Conservation (phyloP, 805 yeast genomes). For the Maudiozyma barnettii region DNA sequence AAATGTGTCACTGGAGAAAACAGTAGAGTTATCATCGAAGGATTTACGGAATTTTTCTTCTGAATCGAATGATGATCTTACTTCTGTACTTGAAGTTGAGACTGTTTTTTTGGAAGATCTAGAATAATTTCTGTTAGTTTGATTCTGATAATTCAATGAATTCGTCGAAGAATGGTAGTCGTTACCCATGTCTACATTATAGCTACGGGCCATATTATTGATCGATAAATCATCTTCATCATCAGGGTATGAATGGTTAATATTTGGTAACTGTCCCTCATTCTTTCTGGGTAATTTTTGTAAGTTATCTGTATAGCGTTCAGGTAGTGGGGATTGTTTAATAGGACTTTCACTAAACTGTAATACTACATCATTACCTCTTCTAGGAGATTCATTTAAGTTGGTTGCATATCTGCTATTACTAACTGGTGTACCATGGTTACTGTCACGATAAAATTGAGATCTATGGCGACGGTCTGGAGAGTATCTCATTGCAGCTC, state of each 20-base stretch:
- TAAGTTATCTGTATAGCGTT: slow-evolving; percentile 6
- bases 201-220: slow-evolving; percentile 9
- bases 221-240: slow-evolving; percentile 13
- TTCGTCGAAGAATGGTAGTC: slow-evolving; percentile 6
- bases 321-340: slow-evolving; percentile 1
- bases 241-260: slow-evolving; percentile 10
- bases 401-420: slow-evolving; percentile 57
- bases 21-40: slow-evolving; percentile 33
- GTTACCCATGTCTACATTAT: slow-evolving; percentile 11
- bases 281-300: slow-evolving; percentile 6
- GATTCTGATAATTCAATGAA: slow-evolving; percentile 7
- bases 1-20: slow-evolving; percentile 27
- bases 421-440: slow-evolving; percentile 32
- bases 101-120: slow-evolving; percentile 13
- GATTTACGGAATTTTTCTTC: slow-evolving; percentile 43
- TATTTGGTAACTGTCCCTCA: slow-evolving; percentile 4
- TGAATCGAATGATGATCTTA: slow-evolving; percentile 14
- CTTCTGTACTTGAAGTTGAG: slow-evolving; percentile 21
- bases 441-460: slow-evolving; percentile 26
- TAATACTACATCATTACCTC: slow-evolving; percentile 43
- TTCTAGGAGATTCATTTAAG: slow-evolving; percentile 60
- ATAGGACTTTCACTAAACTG: slow-evolving; percentile 32
- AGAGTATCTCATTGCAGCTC: slow-evolving; percentile 31
- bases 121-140: slow-evolving; percentile 12
- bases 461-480: slow-evolving; percentile 32